These are phyloP conservation scores for Buxus sempervirens DNA, from an alignment of 164 flowering plant genomes.

Conservation along the genomic window DNA sequence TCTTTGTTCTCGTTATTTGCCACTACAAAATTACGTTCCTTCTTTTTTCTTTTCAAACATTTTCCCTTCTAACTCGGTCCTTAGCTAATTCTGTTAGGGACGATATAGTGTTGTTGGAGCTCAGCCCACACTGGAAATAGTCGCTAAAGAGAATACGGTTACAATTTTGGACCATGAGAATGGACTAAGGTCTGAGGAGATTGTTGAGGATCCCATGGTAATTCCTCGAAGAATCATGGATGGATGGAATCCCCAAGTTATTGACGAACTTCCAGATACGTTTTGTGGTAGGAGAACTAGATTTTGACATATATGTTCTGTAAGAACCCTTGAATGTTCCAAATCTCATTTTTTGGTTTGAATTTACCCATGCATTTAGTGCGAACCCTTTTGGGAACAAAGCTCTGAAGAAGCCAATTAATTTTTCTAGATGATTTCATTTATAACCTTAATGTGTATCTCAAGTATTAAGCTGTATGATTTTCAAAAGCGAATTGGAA, in stretches of 20 bases:
- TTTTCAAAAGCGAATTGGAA: too few relatives aligned
- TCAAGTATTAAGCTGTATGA: too few relatives aligned
- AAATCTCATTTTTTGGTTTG: too few relatives aligned
- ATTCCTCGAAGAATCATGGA: constrained; percentile 66
- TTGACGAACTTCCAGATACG: constrained; percentile 73
- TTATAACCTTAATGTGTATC: too few relatives aligned
- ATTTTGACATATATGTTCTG: neutral
- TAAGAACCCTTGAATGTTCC: neutral
- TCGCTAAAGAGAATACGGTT: constrained; percentile 71
- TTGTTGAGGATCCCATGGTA: constrained; percentile 69
- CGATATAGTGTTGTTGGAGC: constrained; percentile 88
- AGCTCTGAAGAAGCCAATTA: too few relatives aligned
- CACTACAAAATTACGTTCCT: neutral
- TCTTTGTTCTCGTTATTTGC: neutral
- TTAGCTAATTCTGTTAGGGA: constrained; percentile 43
- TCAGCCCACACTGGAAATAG: constrained; percentile 75
- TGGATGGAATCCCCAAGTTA: constrained; percentile 57
- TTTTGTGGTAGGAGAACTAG: constrained; percentile 57
- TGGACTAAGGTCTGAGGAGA: constrained; percentile 58
- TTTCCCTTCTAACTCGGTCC: neutral
- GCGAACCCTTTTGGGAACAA: neutral
- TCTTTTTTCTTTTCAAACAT: neutral
- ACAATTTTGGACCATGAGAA: constrained; percentile 68
- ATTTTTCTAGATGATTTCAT: too few relatives aligned
- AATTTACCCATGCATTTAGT: neutral